Evolutionary conservation across 352 stramenopile genomes (phyloP).

Genomic region (Plasmopara viticola): DNA sequence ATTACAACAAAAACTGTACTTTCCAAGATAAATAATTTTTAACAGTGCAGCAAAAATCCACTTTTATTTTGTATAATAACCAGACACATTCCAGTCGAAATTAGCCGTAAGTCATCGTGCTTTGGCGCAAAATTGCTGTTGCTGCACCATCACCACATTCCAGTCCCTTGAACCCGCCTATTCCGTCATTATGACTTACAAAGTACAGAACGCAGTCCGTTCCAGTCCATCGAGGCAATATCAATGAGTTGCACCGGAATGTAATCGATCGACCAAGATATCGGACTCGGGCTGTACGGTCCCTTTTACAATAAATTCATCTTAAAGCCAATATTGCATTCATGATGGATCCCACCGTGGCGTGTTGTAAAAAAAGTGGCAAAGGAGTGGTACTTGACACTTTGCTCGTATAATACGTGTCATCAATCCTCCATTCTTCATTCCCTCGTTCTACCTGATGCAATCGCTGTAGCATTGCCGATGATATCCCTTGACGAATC

Average conservation of each 20-base stretch:
- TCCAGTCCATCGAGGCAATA: slow-evolving; percentile 1
- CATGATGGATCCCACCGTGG: neutral
- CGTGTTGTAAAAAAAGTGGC: slow-evolving; percentile 1
- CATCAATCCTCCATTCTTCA: neutral
- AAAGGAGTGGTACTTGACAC: slow-evolving; percentile 1
- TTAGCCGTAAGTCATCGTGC: no score
- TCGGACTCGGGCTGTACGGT: slow-evolving; percentile 1
- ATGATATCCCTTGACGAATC: neutral
- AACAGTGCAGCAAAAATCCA: no score
- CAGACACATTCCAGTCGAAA: no score
- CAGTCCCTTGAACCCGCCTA: no score
- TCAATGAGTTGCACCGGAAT: slow-evolving; percentile 3
- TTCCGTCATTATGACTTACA: neutral
- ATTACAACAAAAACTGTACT: no score
- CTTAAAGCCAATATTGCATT: no score
- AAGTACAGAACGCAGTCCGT: neutral
- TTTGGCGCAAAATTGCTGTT: no score
- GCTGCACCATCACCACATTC: no score
- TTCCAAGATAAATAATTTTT: no score
- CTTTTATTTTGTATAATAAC: no score
- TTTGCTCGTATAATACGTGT: slow-evolving; percentile 2
- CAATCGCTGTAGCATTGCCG: neutral
- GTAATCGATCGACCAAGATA: slow-evolving; percentile 1
- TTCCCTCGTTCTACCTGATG: neutral
- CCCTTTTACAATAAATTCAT: slow-evolving; percentile 1